Evolutionary conservation across 257 asterid genomes (phyloP).

Genomic region (Nyctanthes arbortristis): DNA sequence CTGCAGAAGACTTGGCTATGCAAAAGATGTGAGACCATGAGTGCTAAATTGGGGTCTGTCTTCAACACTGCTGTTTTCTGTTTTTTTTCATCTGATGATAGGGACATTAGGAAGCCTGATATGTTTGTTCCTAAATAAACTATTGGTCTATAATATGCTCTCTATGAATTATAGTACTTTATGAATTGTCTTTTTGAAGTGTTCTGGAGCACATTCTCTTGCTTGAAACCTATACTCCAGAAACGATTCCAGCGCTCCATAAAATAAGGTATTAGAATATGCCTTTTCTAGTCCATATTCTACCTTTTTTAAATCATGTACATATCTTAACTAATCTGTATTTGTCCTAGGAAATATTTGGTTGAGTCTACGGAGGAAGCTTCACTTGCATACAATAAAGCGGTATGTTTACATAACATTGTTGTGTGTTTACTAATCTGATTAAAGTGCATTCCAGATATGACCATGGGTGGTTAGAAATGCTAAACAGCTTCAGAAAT

Average conservation of each 20-base stretch:
- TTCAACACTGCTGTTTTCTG: constrained; percentile 27
- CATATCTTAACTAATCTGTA: constrained; percentile 17
- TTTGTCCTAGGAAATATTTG: constrained; percentile 69
- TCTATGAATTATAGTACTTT: constrained; percentile 32
- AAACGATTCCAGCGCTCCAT: constrained; percentile 92
- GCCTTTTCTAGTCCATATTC: constrained; percentile 1
- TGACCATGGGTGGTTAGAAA: too few relatives aligned
- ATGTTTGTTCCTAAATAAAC: background rate
- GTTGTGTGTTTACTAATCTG: constrained; percentile 11
- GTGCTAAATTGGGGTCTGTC: constrained; percentile 88
- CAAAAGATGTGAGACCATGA: constrained; percentile 99
- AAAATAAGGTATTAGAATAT: constrained; percentile 67
- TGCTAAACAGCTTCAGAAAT: too few relatives aligned
- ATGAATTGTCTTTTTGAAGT: constrained; percentile 44
- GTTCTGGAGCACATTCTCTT: constrained; percentile 92
- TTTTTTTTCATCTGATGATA: constrained; percentile 21
- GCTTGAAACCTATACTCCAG: constrained; percentile 88
- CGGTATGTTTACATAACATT: constrained; percentile 51
- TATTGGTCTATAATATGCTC: constrained; percentile 11
- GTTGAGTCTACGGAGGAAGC: constrained; percentile 96
- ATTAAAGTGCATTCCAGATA: constrained; percentile 9
- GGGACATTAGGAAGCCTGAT: constrained; percentile 13
- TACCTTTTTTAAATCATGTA: constrained; percentile 14
- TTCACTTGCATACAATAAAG: constrained; percentile 95
- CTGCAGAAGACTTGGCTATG: constrained; percentile 94